These are phyloP conservation scores for Grosmannia serpens DNA, from an alignment of 2,329 filamentous ascomycete genomes.

Conservation along the genomic window DNA sequence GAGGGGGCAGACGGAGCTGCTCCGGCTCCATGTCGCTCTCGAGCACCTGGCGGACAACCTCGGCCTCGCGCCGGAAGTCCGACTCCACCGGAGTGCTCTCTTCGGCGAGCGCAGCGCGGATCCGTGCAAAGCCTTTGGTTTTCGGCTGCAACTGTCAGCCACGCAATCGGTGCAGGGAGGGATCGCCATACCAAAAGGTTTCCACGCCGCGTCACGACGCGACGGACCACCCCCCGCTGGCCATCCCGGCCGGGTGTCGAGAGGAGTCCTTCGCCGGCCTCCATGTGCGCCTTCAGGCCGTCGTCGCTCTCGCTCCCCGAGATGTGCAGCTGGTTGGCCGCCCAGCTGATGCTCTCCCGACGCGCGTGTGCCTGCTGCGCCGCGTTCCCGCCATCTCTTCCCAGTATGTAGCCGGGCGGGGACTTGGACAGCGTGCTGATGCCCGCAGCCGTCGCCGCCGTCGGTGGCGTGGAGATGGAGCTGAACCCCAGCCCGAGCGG, in stretches of 20 bases:
- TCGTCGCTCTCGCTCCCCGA: constrained; percentile 73
- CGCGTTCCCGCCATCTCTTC: not conserved
- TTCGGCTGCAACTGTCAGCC: constrained; percentile 56
- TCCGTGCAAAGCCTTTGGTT: constrained; percentile 89
- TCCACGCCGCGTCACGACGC: constrained; percentile 73
- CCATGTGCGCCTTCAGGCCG: constrained; percentile 34
- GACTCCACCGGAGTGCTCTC: constrained; percentile 80
- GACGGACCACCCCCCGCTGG: constrained; percentile 65
- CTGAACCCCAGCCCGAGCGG: constrained; percentile 40
- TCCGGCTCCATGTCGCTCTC: constrained; percentile 69
- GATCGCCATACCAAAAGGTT: constrained; percentile 60
- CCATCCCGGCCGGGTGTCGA: constrained; percentile 37
- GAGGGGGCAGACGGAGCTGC: constrained; percentile 4
- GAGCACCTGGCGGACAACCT: constrained; percentile 89
- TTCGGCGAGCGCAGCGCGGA: constrained; percentile 79
- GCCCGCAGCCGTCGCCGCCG: not conserved
- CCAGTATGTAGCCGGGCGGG: constrained; percentile 42
- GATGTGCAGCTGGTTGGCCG: constrained; percentile 79
- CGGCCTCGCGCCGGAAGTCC: constrained; percentile 81
- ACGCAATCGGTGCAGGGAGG: constrained; percentile 7
- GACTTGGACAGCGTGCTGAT: constrained; percentile 49
- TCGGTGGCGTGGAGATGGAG: constrained; percentile 21
- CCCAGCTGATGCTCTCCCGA: constrained; percentile 81
- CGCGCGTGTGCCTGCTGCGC: constrained; percentile 37
- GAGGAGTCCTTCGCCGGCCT: constrained; percentile 31